phyloP scores from a whole-genome alignment of 2,329 filamentous ascomycete genomes.

The Fusarium poae region DNA sequence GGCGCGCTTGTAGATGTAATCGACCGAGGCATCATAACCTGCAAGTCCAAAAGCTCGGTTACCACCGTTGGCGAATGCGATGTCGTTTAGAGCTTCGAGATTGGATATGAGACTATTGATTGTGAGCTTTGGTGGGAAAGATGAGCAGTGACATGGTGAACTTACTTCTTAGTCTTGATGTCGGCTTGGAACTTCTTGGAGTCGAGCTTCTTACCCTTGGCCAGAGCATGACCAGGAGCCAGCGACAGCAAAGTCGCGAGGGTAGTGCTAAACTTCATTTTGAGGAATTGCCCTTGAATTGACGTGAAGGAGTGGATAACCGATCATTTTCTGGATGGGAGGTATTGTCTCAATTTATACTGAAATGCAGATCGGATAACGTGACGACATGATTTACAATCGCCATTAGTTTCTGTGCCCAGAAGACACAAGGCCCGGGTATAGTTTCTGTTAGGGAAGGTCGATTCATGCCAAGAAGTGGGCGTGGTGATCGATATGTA shows the following conservation, averaged over 20 bases:
- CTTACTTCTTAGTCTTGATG: constrained; percentile 38
- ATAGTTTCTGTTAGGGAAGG: constrained; percentile 35
- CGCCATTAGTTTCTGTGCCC: background rate
- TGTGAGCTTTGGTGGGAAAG: background rate
- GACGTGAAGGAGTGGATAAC: background rate
- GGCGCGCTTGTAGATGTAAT: constrained; percentile 62
- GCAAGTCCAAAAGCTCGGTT: constrained; percentile 67
- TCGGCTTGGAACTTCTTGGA: constrained; percentile 33
- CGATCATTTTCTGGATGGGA: too few species aligned
- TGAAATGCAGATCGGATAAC: background rate
- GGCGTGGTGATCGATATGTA: background rate
- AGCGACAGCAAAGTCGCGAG: constrained; percentile 27
- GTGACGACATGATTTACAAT: background rate
- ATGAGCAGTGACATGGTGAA: accelerated
- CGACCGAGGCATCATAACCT: constrained; percentile 63
- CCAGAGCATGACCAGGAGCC: constrained; percentile 9
- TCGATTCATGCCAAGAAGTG: constrained; percentile 15
- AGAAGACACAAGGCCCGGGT: constrained; percentile 16
- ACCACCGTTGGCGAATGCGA: constrained; percentile 57
- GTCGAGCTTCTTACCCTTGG: constrained; percentile 32
- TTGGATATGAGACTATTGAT: constrained; percentile 27
- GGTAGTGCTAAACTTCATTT: constrained; percentile 23
- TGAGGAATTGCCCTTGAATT: background rate
- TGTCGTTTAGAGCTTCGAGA: constrained; percentile 35
- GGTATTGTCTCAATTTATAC: constrained; percentile 5